Base-by-base conservation (phyloP, 1,284 basidiomycete species). In the Tremellales sp. region DNA sequence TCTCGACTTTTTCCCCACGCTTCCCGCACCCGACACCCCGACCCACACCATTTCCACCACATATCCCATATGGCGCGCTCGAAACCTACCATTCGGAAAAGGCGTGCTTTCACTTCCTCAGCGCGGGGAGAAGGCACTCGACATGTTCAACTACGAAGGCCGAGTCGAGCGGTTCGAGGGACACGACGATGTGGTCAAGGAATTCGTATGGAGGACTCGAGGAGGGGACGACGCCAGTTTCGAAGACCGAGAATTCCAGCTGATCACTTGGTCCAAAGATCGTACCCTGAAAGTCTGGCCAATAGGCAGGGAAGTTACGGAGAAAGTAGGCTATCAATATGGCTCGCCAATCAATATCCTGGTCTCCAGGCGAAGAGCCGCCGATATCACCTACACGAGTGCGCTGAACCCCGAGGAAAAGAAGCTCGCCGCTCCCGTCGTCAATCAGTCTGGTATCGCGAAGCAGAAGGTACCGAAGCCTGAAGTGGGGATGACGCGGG, bases 241-340 rank as follows among this genome's bases (percentile, higher is more conserved):
- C 78, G 81, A 83, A 47, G 79, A 81, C 64, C 78, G 82, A 8
- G 83, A 87, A 48, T 93, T 91, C 68, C 92, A 95, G 66, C 78
- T 98, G 3, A 88, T 98, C 41, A 97, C 93, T 0, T 97, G 93
- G 94, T 89, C 88, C 2, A 94, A 93, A 69, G 95, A 97, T 65
- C 81, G 90, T 35, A 94, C 87, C 0, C 74, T 99, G 28, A 77
- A 90, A 8, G 86, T 97, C 58, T 97, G 92, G 89, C 92, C 92
- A 0, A 77, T 97, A 4, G 80, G 84, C 40, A 71, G 76, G 1
- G 84, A 87, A 34, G 78, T 79, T 8, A 54, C 51, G 13, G 63
- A 66, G 48, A 51, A 50, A 16, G 65, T 65, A 8, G 79, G 79
- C 2, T 78, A 77, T 63, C 66, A 70, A 21, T 74, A 73, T 14